phyloP scores from a whole-genome alignment of 257 asterid species.

The Nicotiana noctiflora region DNA sequence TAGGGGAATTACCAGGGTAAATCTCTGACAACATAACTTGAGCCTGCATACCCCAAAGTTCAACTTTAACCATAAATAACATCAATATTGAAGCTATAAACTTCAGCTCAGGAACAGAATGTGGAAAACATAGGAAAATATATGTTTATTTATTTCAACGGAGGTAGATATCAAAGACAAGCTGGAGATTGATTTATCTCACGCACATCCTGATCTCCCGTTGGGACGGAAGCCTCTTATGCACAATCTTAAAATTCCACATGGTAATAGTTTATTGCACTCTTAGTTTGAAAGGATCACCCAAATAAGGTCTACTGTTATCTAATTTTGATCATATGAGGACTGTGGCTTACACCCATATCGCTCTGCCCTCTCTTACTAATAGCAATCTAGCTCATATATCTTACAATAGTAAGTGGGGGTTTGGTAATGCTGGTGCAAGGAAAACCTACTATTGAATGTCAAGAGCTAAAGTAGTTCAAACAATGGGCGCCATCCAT shows the following conservation, averaged over 20 bases:
- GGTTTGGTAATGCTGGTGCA: background rate
- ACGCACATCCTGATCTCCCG: background rate
- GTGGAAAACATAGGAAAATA: background rate
- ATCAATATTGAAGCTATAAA: background rate
- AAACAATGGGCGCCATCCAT: background rate
- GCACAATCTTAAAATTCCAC: background rate
- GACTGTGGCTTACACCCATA: background rate
- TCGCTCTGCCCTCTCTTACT: background rate
- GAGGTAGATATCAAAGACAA: slow-evolving; percentile 2
- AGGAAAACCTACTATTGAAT: background rate
- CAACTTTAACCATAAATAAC: background rate
- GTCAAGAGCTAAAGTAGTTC: background rate
- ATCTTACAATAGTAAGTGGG: background rate
- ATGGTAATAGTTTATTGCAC: background rate
- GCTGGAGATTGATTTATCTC: background rate
- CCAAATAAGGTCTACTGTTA: background rate
- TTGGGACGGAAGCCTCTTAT: background rate
- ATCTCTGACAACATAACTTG: slow-evolving; percentile 91
- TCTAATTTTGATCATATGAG: background rate
- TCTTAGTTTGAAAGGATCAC: background rate
- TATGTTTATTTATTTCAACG: background rate
- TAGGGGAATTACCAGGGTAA: slow-evolving; percentile 85
- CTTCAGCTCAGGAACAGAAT: background rate
- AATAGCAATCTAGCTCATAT: background rate
- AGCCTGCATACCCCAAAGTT: slow-evolving; percentile 45